Evolutionary conservation across 1,284 basidiomycete species (phyloP).

Genomic region (Boletus semigastroideus): DNA sequence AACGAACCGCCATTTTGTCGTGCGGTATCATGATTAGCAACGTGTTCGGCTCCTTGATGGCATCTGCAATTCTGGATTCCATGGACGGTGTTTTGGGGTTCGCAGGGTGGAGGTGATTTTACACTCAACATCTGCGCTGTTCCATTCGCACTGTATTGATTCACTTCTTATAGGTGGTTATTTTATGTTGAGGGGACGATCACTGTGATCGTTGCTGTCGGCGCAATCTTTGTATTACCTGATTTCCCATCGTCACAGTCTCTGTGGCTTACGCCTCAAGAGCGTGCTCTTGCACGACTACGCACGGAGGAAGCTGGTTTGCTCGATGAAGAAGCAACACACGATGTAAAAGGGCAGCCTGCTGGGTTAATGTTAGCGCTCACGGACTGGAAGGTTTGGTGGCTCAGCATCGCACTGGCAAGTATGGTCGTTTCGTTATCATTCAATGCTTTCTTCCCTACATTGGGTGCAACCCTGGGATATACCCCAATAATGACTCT

Average conservation of each 20-base stretch:
- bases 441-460: constrained; percentile 64
- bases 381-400: constrained; percentile 61
- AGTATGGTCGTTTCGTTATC: constrained; percentile 51
- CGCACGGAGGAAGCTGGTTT: constrained; percentile 71
- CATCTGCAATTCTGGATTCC: constrained; percentile 65
- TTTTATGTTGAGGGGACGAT: constrained; percentile 75
- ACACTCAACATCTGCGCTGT: not conserved
- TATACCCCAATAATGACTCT: constrained; percentile 53
- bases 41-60: constrained; percentile 80
- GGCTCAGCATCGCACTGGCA: constrained; percentile 48
- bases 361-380: constrained; percentile 41
- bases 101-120: constrained; percentile 64
- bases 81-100: constrained; percentile 75
- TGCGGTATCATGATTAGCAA: constrained; percentile 78
- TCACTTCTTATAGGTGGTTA: constrained; percentile 42
- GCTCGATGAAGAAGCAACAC: constrained; percentile 12
- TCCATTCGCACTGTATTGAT: not conserved
- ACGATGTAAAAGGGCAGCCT: constrained; percentile 6
- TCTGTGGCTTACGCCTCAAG: constrained; percentile 58
- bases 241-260: constrained; percentile 67
- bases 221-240: constrained; percentile 69
- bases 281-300: constrained; percentile 67
- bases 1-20: constrained; percentile 71
- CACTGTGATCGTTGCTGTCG: constrained; percentile 62
- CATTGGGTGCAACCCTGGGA: constrained; percentile 53